Base-by-base conservation (phyloP, 1,284 basidiomycete species). In the Phlebopus sp. region DNA sequence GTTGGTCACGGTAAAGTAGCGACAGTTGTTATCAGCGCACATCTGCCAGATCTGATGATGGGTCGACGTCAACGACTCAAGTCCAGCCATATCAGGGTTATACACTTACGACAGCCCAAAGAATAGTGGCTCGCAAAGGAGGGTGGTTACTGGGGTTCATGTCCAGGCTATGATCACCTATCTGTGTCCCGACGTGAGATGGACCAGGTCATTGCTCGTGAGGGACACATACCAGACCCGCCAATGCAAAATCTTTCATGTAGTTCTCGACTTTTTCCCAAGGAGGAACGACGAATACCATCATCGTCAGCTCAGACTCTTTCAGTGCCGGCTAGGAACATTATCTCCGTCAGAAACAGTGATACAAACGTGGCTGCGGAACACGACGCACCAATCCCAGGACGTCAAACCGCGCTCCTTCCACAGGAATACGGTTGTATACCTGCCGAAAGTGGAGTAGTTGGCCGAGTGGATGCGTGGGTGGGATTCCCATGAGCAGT, bases 1-100 rank as follows among this genome's bases (percentile, higher is more conserved):
- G n/a, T 39, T 51, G 2, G 51, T 58, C 48, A 52, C 32, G 19
- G 54, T 15, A 39, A 56, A 59, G 34, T 35, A 53, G n/a, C 43
- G 53, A 34, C 53, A 53, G 5, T 50, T 14, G 30, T 32, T 18
- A 21, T 48, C 35, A 10, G 17, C 21, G 10, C 56, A 58, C 5
- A 55, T 32, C 31, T 49, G 51, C 51, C 47, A 55, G 2, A 53
- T 50, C 56, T 57, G 27, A 9, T 18, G 13, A 15, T n/a, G 30
- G 17, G 27, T n/a, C 5, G 11, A 11, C 14, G 18, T 42, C 30
- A 21, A 23, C 10, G 6, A 19, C 34, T 5, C 1, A 4, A 13
- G 7, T 3, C 14, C 2, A 5, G 25, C 5, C 9, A 23, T 15
- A 6, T 19, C 4, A 31, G 25, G 8, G 15, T 29, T 23, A 14